A percentile compares a stretch with the other conserved stretches of the same genome.
Conservation (phyloP, 1,284 basidiomycete genomes). For the Naganishia sp. region DNA sequence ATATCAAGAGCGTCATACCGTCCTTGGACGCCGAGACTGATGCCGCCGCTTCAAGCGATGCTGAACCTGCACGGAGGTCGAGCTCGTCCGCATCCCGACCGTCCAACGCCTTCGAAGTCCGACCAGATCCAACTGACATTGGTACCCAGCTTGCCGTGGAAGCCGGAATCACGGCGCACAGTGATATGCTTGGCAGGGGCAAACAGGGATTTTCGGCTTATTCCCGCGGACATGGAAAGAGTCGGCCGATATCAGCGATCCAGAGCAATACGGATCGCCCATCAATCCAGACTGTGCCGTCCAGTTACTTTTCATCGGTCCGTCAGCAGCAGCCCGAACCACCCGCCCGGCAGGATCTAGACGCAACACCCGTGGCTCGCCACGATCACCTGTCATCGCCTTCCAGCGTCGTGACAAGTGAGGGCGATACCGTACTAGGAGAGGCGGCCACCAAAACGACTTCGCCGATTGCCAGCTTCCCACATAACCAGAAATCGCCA, state of each 20-base stretch:
- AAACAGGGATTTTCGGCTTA: conserved; percentile 16
- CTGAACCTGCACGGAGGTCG: not conserved
- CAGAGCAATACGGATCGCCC: not conserved
- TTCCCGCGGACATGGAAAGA: conserved; percentile 16
- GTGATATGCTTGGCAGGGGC: not conserved
- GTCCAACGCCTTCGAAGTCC: not conserved
- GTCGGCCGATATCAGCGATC: not conserved
- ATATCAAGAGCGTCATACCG: conserved; percentile 9
- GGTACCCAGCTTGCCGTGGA: conserved; percentile 22
- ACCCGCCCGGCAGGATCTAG: not conserved
- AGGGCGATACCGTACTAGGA: too few relatives aligned
- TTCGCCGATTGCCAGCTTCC: not conserved
- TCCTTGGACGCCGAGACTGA: not conserved
- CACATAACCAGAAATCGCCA: not conserved
- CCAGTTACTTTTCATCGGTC: conserved; percentile 18
- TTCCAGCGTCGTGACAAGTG: not conserved
- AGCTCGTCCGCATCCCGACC: not conserved
- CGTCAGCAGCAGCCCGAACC: not conserved
- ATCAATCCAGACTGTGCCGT: conserved; percentile 10
- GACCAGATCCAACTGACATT: conserved; percentile 15
- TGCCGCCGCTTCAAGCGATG: not conserved
- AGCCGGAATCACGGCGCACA: conserved; percentile 16
- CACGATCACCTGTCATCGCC: not conserved
- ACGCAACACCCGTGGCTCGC: conserved; percentile 2
- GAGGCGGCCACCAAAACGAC: not conserved